Percentiles rank a stretch among this genome's conserved stretches.
Conservation (phyloP, 2,329 filamentous ascomycete genomes). For the Podosphaera fusca region DNA sequence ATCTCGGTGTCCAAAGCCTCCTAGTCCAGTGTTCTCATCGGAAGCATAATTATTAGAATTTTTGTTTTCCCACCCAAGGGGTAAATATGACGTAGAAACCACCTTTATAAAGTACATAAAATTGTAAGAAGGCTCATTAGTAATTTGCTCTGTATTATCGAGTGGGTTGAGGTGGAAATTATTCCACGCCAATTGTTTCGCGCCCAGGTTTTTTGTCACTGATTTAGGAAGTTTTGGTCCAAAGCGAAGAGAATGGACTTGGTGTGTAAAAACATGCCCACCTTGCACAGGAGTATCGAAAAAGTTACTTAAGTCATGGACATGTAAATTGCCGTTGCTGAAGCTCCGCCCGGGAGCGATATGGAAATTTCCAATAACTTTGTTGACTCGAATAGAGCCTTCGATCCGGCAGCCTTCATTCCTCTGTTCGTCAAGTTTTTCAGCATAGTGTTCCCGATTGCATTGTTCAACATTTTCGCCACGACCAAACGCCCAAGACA, state of each 20-base stretch:
- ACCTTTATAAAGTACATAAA: constrained; percentile 99
- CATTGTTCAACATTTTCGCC: constrained; percentile 91
- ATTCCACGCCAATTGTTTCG: constrained; percentile 41
- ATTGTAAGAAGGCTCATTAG: constrained; percentile 67
- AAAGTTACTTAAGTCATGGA: constrained; percentile 94
- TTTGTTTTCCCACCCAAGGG: constrained; percentile 56
- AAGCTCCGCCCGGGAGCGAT: constrained; percentile 90
- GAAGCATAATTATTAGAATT: constrained; percentile 18
- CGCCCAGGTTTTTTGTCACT: constrained; percentile 35
- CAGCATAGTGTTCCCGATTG: constrained; percentile 76
- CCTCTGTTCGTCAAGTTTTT: constrained; percentile 69
- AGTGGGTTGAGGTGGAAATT: constrained; percentile 86
- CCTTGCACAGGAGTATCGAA: constrained; percentile 46
- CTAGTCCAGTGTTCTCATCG: constrained; percentile 37
- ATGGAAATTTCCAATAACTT: constrained; percentile 97
- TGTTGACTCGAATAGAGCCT: constrained; percentile 82
- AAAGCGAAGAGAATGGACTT: constrained; percentile 73
- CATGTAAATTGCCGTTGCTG: constrained; percentile 89
- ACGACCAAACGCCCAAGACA: constrained; percentile 82
- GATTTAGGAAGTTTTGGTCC: constrained; percentile 71
- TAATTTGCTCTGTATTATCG: constrained; percentile 55
- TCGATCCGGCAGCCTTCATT: constrained; percentile 88
- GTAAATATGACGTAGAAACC: constrained; percentile 83
- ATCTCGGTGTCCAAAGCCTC: constrained; percentile 38
- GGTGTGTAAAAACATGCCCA: constrained; percentile 72